Conservation (phyloP, 306 rosid genomes). For the Benincasa hispida region DNA sequence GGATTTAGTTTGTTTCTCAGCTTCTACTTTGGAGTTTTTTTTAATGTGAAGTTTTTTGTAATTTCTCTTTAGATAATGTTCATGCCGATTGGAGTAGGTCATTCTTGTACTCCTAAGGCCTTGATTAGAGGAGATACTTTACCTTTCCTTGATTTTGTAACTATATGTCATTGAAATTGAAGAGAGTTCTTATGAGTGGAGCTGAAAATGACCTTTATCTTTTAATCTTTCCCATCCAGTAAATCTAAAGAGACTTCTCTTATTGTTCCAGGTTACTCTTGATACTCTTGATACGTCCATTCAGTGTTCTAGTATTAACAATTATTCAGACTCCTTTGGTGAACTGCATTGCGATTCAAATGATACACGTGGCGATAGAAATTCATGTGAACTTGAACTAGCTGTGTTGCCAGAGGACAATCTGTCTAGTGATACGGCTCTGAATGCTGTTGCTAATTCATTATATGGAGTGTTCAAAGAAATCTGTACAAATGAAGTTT, state of each 20-base stretch:
- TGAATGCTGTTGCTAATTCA: conserved; percentile 29
- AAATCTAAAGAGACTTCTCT: conserved; percentile 10
- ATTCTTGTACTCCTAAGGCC: neutral
- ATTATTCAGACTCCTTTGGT: conserved; percentile 16
- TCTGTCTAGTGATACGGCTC: conserved; percentile 18
- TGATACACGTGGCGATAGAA: conserved; percentile 10
- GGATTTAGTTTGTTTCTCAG: neutral
- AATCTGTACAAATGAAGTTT: conserved; percentile 21
- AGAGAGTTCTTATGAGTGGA: neutral
- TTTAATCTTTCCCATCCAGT: neutral
- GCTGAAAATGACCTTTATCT: neutral
- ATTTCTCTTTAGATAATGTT: neutral
- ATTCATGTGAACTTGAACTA: conserved; percentile 9
- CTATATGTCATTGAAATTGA: neutral
- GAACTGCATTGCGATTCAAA: conserved; percentile 16
- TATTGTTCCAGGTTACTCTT: conserved; percentile 39
- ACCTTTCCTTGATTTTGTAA: neutral
- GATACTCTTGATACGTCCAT: conserved; percentile 5
- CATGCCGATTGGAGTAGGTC: neutral
- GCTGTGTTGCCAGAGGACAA: conserved; percentile 16
- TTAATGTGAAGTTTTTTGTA: neutral
- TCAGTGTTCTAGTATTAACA: conserved; percentile 8
- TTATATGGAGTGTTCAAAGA: conserved; percentile 49
- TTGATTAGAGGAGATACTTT: neutral
- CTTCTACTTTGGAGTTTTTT: neutral